Evolutionary conservation across 768 basidiomycete species (phyloP).

Genomic region (Amanita jacksonii): DNA sequence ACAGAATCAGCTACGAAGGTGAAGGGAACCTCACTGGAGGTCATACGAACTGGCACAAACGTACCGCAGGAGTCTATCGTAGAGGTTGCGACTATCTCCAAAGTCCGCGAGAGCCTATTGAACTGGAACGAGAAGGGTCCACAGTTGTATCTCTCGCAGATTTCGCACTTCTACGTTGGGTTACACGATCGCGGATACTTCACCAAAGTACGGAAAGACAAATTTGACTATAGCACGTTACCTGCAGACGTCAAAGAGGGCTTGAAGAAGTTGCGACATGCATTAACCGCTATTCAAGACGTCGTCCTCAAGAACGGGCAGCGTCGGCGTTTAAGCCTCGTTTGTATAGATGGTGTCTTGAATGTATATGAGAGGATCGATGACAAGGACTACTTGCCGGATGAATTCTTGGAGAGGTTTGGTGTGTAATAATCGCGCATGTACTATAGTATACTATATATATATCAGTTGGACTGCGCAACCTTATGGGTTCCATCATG

Average conservation of each 20-base stretch:
- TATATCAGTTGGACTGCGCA: background rate
- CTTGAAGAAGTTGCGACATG: conserved; percentile 2
- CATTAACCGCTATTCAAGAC: background rate
- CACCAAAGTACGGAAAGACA: conserved; percentile 11
- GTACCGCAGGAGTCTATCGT: conserved; percentile 20
- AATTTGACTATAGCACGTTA: conserved; percentile 1
- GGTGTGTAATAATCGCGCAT: background rate
- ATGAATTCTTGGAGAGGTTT: conserved; percentile 4
- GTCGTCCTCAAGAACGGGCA: conserved; percentile 3
- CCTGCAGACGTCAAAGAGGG: background rate
- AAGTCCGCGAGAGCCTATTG: conserved; percentile 6
- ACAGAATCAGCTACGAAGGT: conserved; percentile 13
- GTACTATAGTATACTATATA: too few species aligned
- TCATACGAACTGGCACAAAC: conserved; percentile 26
- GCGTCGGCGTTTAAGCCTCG: conserved; percentile 6
- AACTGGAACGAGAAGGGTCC: conserved; percentile 39
- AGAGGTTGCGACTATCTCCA: conserved; percentile 5
- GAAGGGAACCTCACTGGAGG: conserved; percentile 21
- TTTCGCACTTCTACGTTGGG: conserved; percentile 31
- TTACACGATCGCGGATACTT: conserved; percentile 32
- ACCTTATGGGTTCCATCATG: background rate
- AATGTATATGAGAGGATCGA: conserved; percentile 1
- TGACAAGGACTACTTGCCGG: conserved; percentile 4
- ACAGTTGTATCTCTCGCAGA: conserved; percentile 42
- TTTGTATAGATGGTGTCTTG: conserved; percentile 1